These are phyloP conservation scores for Cytospora piceicola DNA, from an alignment of 2,329 filamentous ascomycete genomes.

Conservation along the genomic window DNA sequence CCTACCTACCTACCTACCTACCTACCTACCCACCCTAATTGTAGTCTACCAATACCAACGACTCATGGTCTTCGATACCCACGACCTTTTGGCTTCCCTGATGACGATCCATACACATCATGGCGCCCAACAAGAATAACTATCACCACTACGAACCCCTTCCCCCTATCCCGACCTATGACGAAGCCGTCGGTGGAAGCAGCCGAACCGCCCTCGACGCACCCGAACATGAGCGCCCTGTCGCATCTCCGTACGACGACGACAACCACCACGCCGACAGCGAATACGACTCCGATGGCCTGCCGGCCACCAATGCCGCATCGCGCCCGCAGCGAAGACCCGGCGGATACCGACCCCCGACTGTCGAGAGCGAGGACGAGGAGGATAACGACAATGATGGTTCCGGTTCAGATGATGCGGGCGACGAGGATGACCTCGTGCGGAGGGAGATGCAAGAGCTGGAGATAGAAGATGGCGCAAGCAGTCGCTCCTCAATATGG, in stretches of 20 bases:
- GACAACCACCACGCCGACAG: slow-evolving; percentile 51
- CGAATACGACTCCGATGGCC: slow-evolving; percentile 67
- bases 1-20: not conserved
- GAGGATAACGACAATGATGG: slow-evolving; percentile 52
- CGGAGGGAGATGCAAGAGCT: slow-evolving; percentile 87
- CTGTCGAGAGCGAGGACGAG: slow-evolving; percentile 77
- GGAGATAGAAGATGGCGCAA: slow-evolving; percentile 60
- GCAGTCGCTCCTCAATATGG: slow-evolving; percentile 50
- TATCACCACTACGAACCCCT: slow-evolving; percentile 59
- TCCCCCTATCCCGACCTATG: slow-evolving; percentile 81
- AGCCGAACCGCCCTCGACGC: slow-evolving; percentile 46
- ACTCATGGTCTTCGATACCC: not conserved
- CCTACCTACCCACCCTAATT: not conserved
- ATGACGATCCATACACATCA: slow-evolving; percentile 31
- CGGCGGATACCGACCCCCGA: slow-evolving; percentile 75
- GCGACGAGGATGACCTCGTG: slow-evolving; percentile 65
- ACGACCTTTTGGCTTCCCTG: not conserved
- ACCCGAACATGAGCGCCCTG: slow-evolving; percentile 54
- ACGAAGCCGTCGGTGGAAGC: slow-evolving; percentile 71
- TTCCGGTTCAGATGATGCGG: slow-evolving; percentile 51
- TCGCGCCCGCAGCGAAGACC: slow-evolving; percentile 44
- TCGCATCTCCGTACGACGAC: slow-evolving; percentile 60
- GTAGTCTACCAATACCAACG: not conserved
- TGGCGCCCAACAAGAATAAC: slow-evolving; percentile 55
- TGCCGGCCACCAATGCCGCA: slow-evolving; percentile 57